Base-by-base conservation (phyloP, 805 yeast species). In the Diddensiella caesifluorescens region DNA sequence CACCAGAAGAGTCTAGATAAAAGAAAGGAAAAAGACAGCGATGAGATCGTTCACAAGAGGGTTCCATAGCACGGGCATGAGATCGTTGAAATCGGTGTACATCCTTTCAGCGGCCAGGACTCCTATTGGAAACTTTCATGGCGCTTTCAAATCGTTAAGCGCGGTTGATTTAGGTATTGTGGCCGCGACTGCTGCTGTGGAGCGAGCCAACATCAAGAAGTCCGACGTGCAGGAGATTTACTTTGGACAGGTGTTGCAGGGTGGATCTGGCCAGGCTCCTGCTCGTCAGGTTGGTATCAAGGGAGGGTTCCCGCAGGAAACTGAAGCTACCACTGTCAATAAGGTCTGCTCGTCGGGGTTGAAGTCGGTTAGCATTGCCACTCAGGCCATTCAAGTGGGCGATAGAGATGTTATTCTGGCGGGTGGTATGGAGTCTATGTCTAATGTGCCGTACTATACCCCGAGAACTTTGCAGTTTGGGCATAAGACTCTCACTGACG, bases 351-450 rank as follows among this genome's bases (percentile, higher is more conserved):
- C 97, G 25, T 83, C 95, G 12, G 97, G 95, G 53, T 71, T 88
- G 77, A 89, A 90, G 69, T 75, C 95, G 18, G 80, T 86, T 48
- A 83, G 88, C 47, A 65, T 85, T 47, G 97, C 87, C 49, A 87
- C 95, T 22, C 95, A 87, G 68, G 69, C 90, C 42, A 88, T 89
- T 55, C 63, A 82, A 60, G 73, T 85, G 49, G 95, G 95, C 44
- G 75, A 77, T 60, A 85, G 95, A 47, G 89, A 84, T 59, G 78
- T 89, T 42, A 85, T 90, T 26, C 80, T 89, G 52, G 90, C 89
- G 22, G 97, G 97, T 53, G 97, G 97, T 61, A 87, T 92, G 55
- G 97, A 89, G 68, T 83, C 95, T 37, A 89, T 89, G 97, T 75
- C 95, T 40, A 88, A 89, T 62, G 73, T 89, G 25, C 97, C 97